Percentiles rank a stretch among this genome's conserved stretches.
phyloP scores from a whole-genome alignment of 192 early-diverging fungal genomes.

The Coemansia sp. region DNA sequence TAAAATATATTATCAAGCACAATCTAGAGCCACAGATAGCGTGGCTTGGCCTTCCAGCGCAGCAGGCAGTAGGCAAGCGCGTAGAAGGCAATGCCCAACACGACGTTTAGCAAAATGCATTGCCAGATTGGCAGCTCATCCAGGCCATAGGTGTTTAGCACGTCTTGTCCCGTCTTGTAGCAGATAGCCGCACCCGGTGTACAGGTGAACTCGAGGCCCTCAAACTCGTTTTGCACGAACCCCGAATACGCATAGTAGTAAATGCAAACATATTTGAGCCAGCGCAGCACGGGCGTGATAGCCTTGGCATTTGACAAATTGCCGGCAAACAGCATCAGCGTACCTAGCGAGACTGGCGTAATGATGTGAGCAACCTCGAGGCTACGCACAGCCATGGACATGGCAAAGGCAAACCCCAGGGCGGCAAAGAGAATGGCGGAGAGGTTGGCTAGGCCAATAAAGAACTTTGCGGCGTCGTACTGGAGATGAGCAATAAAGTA shows the following conservation, averaged over 20 bases:
- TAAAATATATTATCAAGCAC: neutral
- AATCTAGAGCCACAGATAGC: conserved; percentile 36
- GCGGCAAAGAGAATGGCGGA: conserved; percentile 23
- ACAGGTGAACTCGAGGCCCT: conserved; percentile 33
- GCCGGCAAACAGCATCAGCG: conserved; percentile 43
- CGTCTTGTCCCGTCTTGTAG: conserved; percentile 26
- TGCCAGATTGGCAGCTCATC: conserved; percentile 22
- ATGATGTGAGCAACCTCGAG: conserved; percentile 34
- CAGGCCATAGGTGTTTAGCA: conserved; percentile 29
- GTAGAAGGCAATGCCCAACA: conserved; percentile 23
- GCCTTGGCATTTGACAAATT: conserved; percentile 35
- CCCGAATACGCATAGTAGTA: conserved; percentile 40
- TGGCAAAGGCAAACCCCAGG: conserved; percentile 28
- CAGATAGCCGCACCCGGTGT: neutral
- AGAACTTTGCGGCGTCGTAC: conserved; percentile 34
- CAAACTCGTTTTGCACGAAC: conserved; percentile 44
- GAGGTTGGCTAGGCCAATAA: conserved; percentile 28
- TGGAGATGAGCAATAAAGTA: conserved; percentile 40
- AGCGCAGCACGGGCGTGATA: conserved; percentile 47
- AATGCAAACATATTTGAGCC: conserved; percentile 43
- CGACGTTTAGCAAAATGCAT: conserved; percentile 20
- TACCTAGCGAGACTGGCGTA: conserved; percentile 26
- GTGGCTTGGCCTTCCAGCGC: conserved; percentile 42
- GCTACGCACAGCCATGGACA: conserved; percentile 26
- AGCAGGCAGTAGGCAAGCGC: conserved; percentile 22